Base-by-base conservation (phyloP, 306 rosid species). In the Canavalia ensiformis region DNA sequence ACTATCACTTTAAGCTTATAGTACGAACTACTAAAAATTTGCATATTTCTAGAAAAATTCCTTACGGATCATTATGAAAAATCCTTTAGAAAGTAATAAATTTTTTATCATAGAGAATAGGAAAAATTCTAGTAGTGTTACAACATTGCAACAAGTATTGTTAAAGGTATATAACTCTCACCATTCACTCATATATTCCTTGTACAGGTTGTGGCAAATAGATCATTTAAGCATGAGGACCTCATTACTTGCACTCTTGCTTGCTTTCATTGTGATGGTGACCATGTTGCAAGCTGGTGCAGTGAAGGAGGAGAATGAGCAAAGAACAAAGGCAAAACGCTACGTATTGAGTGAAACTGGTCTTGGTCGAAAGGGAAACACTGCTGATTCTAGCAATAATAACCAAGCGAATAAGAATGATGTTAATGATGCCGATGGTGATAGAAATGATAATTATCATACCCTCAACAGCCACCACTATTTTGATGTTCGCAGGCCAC, bases 301-400 rank as follows among this genome's bases (percentile, higher is more conserved):
- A 37, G 44, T 44, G 3, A 33, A 46, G 13, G 50, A 7, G 47
- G 60, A 78, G n/a, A 10, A 57, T 8, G 77, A 47, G 44, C 54
- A 3, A 73, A 73, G 12, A 41, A 29, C 11, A 31, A 73, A 73
- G 31, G 42, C 28, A 6, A 60, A 80, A 60, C 55, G 78, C 28
- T 12, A 50, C 39, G 65, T 60, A 28, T 35, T 72, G 35, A 39
- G 69, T 33, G 52, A 35, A 70, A 59, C 35, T 37, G 2, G 8
- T 46, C 68, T 79, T 47, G 83, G 83, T 28, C 78, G 78, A 60
- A 80, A 80, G 78, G 72, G 55, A 35, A 54, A 54, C 13, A 1
- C 34, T 34, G 39, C 18, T 8, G 67, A 18, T 64, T 75, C 71
- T 60, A 29, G 42, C 31, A 46, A 69, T 3, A 31, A 33, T 31